Percentiles rank a stretch among this genome's conserved stretches.
These are phyloP conservation scores for Botryotinia calthae DNA, from an alignment of 2,329 filamentous ascomycete species.

Conservation along the genomic window DNA sequence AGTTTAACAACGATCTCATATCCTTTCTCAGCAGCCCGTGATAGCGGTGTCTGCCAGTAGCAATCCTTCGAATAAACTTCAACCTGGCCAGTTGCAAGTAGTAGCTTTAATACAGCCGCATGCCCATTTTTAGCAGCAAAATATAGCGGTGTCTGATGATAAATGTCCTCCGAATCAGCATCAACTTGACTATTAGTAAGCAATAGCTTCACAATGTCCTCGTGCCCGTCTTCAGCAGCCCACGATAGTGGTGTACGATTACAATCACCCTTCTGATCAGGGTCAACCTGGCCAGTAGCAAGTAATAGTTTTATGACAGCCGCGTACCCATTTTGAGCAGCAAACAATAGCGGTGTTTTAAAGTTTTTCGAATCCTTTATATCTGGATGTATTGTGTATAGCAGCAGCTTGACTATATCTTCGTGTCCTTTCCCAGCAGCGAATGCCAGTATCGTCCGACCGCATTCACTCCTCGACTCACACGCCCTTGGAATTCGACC, in stretches of 20 bases:
- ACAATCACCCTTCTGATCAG: background rate
- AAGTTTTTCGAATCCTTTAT: fast-evolving
- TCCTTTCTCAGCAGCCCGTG: no score
- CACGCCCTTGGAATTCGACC: fast-evolving
- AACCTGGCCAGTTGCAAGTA: background rate
- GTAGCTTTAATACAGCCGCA: background rate
- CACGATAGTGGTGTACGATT: background rate
- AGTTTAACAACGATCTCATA: background rate
- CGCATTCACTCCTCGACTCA: fast-evolving
- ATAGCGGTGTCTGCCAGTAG: no score
- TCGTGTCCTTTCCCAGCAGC: no score
- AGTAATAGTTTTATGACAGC: background rate
- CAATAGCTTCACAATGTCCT: no score
- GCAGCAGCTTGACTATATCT: background rate
- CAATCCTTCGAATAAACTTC: no score
- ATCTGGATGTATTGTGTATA: fast-evolving
- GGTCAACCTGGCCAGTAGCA: background rate
- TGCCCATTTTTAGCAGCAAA: no score
- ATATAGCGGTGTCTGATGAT: no score
- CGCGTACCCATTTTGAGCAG: background rate
- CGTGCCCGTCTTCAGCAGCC: background rate
- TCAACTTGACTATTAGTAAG: no score
- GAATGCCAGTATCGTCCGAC: background rate
- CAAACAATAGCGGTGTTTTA: background rate
- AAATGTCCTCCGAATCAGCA: no score